These are phyloP conservation scores for Castanea mollissima DNA, from an alignment of 306 rosid species.

Conservation along the genomic window DNA sequence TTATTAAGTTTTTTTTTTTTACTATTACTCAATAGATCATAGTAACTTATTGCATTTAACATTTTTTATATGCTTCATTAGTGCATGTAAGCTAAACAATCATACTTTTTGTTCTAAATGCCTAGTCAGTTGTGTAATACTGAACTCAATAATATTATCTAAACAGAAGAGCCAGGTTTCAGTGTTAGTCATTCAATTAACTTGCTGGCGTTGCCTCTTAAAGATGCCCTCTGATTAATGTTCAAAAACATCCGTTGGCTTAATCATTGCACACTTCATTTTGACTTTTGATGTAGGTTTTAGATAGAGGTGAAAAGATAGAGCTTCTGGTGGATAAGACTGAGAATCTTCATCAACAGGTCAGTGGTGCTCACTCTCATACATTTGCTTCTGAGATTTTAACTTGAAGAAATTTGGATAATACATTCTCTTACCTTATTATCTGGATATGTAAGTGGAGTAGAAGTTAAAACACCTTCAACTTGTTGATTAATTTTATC, in stretches of 20 bases:
- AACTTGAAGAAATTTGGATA: no score
- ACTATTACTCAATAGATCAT: no score
- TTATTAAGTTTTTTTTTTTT: no score
- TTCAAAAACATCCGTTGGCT: not conserved
- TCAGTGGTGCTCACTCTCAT: slow-evolving; percentile 16
- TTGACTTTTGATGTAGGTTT: slow-evolving; percentile 57
- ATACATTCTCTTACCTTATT: not conserved
- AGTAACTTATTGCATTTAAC: no score
- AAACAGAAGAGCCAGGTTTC: no score
- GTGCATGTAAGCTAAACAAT: no score
- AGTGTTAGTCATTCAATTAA: not conserved
- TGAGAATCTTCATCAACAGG: slow-evolving; percentile 97
- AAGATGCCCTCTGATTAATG: not conserved
- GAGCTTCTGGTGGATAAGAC: slow-evolving; percentile 98
- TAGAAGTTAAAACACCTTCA: not conserved
- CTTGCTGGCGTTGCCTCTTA: not conserved
- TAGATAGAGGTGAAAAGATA: slow-evolving; percentile 94
- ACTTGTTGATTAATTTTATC: not conserved
- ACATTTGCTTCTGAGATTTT: not conserved
- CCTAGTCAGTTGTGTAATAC: no score
- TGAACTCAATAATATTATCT: no score
- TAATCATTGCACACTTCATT: slow-evolving; percentile 1
- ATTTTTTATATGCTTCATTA: no score
- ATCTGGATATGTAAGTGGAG: not conserved
- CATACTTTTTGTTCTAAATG: no score